Base-by-base conservation (phyloP, 805 yeast species). In the Metschnikowia kofuensis region DNA sequence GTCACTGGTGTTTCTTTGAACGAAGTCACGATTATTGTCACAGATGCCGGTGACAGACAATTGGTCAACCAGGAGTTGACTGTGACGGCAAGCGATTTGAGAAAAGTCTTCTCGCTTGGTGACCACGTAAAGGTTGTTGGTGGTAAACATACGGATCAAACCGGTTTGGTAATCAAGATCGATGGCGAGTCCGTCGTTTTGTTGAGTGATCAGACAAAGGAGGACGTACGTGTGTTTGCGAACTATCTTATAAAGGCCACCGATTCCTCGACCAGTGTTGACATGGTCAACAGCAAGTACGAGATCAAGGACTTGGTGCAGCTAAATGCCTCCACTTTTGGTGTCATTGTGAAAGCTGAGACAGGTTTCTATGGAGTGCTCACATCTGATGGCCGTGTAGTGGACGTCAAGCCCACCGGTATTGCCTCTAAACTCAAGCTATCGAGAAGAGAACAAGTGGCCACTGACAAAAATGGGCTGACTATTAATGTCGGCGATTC, bases 101-200 rank as follows among this genome's bases (percentile, higher is more conserved):
- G 97, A 64, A 94, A 94, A 65, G 82, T 87, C 47, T 92, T 92
- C 68, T 70, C 78, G 45, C 83, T 89, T 38, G 99, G 99, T 76
- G 98, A 92, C 66, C 97, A 94, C 66, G 96, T 94, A 21, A 84
- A 96, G 49, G 94, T 92, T 31, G 79, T 87, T 35, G 88, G 84
- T 62, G 99, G 99, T 64, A 89, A 87, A 62, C 96, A 89, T 66
- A 76, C 83, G 45, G 97, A 92, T 61, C 97, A 91, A 62, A 89
- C 97, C 34, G 99, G 99, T 71, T 78, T 94, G 71, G 96, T 94
- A 44, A 90, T 94, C 38, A 78, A 83, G 56, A 81, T 89, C 26
- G 79, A 80, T 45, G 87, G 85, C 43, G 96, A 91, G 63, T 88
- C 89, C 52, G 97, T 91, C 27, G 88, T 96, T 0, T 77, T 94